phyloP scores from a whole-genome alignment of 2,329 filamentous ascomycete species.

The Aspergillus caelatus region DNA sequence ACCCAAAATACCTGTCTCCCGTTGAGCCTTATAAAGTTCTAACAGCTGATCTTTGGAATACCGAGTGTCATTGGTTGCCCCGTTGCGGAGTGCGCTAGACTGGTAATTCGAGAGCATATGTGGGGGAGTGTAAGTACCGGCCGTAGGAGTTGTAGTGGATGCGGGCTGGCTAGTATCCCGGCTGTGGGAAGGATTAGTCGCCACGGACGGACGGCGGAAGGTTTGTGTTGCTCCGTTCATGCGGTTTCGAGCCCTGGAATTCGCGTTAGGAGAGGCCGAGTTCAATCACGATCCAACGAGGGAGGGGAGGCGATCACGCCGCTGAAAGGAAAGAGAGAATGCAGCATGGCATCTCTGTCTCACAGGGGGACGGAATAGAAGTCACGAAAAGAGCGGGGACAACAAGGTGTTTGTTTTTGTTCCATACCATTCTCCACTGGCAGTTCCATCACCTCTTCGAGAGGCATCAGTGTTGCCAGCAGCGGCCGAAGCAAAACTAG shows the following conservation, averaged over 20 bases:
- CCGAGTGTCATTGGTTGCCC: constrained; percentile 58
- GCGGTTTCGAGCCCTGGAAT: constrained; percentile 60
- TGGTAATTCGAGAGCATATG: constrained; percentile 58
- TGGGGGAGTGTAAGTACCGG: constrained; percentile 62
- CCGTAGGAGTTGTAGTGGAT: constrained; percentile 44
- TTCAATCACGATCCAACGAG: constrained; percentile 10
- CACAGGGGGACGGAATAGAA: constrained; percentile 5
- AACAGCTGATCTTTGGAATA: constrained; percentile 82
- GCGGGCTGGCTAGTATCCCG: constrained; percentile 46
- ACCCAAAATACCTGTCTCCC: constrained; percentile 56
- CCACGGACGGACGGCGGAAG: constrained; percentile 66
- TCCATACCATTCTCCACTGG: constrained; percentile 73
- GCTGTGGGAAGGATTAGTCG: constrained; percentile 54
- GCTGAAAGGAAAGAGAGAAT: neutral
- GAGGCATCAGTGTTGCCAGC: constrained; percentile 72
- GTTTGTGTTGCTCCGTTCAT: constrained; percentile 69
- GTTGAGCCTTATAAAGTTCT: constrained; percentile 67
- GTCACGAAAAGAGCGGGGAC: neutral
- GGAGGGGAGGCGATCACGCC: neutral
- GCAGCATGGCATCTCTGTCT: neutral
- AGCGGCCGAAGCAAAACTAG: constrained; percentile 81
- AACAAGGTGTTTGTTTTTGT: constrained; percentile 5
- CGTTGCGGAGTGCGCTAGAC: constrained; percentile 54
- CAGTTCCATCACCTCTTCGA: constrained; percentile 61
- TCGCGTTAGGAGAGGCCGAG: neutral